Evolutionary conservation across 176 grass and related monocot genomes (phyloP).

Genomic region (Musa schizocarpa): DNA sequence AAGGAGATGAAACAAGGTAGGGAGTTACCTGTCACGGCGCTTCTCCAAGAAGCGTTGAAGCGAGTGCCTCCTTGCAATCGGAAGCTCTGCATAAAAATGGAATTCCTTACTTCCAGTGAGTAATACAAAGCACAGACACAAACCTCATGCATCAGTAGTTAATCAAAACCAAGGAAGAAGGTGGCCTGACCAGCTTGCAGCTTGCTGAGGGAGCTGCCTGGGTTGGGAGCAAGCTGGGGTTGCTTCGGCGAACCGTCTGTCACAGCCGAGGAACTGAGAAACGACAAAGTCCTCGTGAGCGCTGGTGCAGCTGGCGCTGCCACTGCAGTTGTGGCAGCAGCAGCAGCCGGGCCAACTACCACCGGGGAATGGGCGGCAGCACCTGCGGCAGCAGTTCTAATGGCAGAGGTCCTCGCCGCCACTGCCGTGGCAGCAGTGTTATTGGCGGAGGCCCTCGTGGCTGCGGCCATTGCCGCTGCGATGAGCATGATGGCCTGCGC

Average conservation of each 20-base stretch:
- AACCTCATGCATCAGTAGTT: not conserved
- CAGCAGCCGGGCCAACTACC: not conserved
- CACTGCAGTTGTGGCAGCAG: not conserved
- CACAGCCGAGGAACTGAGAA: conserved; percentile 50
- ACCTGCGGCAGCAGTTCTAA: not conserved
- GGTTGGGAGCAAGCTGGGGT: conserved; percentile 22
- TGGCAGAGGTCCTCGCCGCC: not conserved
- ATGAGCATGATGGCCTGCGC: conserved; percentile 96
- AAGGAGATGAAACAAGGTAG: not conserved
- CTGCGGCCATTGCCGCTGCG: conserved; percentile 38
- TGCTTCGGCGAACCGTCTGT: conserved; percentile 22
- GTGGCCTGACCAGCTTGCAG: conserved; percentile 63
- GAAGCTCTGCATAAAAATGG: not conserved
- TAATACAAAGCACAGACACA: not conserved
- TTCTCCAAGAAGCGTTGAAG: conserved; percentile 16
- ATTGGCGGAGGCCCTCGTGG: conserved; percentile 27
- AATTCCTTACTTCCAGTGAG: not conserved
- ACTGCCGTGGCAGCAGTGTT: not conserved
- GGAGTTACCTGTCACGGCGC: conserved; percentile 2
- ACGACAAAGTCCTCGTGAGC: conserved; percentile 64
- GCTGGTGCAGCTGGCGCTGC: conserved; percentile 20
- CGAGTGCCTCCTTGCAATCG: conserved; percentile 4
- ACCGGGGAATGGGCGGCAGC: not conserved
- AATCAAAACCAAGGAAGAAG: not conserved
- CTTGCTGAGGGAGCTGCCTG: conserved; percentile 38